Evolutionary conservation across 1,139 yeast species (phyloP).

Genomic region (Diutina sp.): DNA sequence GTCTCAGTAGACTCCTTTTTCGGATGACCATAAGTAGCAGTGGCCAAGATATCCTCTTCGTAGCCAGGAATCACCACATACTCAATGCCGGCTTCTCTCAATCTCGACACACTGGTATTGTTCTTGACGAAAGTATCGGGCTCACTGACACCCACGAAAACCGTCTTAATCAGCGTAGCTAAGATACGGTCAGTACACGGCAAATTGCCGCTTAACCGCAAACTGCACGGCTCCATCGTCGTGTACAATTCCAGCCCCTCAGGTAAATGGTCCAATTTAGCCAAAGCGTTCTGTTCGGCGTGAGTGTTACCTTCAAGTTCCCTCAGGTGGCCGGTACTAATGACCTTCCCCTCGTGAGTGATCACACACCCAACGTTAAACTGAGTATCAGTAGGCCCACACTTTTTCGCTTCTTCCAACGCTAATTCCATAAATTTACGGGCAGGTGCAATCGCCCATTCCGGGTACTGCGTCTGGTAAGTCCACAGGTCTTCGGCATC

Average conservation of each 20-base stretch:
- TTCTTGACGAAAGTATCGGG: slow-evolving; percentile 80
- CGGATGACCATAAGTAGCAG: slow-evolving; percentile 68
- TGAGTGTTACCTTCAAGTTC: slow-evolving; percentile 95
- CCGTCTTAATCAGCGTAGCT: slow-evolving; percentile 44
- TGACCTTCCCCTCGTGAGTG: slow-evolving; percentile 38
- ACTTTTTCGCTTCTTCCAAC: slow-evolving; percentile 62
- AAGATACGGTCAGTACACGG: slow-evolving; percentile 82
- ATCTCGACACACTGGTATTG: slow-evolving; percentile 48
- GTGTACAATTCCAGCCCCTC: slow-evolving; percentile 76
- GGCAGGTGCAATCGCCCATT: slow-evolving; percentile 67
- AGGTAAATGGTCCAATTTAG: slow-evolving; percentile 61
- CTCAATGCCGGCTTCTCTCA: slow-evolving; percentile 45
- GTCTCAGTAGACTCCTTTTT: not conserved
- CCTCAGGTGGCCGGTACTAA: slow-evolving; percentile 78
- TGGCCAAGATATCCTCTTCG: slow-evolving; percentile 55
- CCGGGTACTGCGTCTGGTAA: slow-evolving; percentile 69
- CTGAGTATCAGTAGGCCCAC: slow-evolving; percentile 77
- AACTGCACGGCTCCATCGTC: slow-evolving; percentile 96
- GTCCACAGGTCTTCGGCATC: slow-evolving; percentile 39
- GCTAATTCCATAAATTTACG: slow-evolving; percentile 51
- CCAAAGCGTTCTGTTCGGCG: slow-evolving; percentile 92
- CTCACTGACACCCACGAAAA: slow-evolving; percentile 86
- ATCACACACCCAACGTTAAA: slow-evolving; percentile 90
- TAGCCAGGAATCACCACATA: slow-evolving; percentile 78
- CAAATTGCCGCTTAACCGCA: slow-evolving; percentile 74